Evolutionary conservation across 2,329 filamentous ascomycete genomes (phyloP), one percentile per base, ranked within the genome.

Genomic region (Alternaria ethzedia): DNA sequence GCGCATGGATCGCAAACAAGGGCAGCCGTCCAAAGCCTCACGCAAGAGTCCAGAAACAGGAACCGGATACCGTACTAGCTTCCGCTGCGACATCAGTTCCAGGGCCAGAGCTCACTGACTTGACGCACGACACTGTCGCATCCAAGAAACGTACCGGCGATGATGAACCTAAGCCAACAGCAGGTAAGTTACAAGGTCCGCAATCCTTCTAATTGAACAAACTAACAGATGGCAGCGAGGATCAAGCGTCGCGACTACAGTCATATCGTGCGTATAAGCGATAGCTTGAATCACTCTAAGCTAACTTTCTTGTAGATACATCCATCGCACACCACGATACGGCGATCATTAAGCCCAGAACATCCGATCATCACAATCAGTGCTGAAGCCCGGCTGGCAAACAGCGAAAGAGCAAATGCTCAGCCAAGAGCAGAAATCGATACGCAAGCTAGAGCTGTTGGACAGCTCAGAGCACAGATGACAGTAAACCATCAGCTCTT

Each of bases 121-220:
- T 9, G 0, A 2, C 26, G 7, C 7, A 17, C 30, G 26, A 4
- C 11, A 17, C 17, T 51, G 0, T 11, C 8, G 17, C 26, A 51
- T 32, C 4, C 0, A 4, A 7, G 5, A 51, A 51, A 32, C 26
- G 26, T 7, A 20, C 10, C 13, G 3, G 47, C n/a, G 26, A 21
- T 4, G 47, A 51, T 30, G 5, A 1, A 9, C 7, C 7, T 8
- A 12, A 4, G 1, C 11, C 12, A 20, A 2, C 47, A 3, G 26
- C 17, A 51, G 17, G 47, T 32, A 15, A 32, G 47, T 13, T n/a
- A 51, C 17, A 0, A 32, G 0, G 17, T 4, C 2, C 3, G 3
- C 0, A 4, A 0, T 20, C 9, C 12, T 7, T 17, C 3, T 17
- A 41, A 4, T 0, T 41, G 15, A 5, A 2, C 2, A 1, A 15